phyloP scores from a whole-genome alignment of 192 early-diverging fungal genomes.

The Mycoemilia scoparia region DNA sequence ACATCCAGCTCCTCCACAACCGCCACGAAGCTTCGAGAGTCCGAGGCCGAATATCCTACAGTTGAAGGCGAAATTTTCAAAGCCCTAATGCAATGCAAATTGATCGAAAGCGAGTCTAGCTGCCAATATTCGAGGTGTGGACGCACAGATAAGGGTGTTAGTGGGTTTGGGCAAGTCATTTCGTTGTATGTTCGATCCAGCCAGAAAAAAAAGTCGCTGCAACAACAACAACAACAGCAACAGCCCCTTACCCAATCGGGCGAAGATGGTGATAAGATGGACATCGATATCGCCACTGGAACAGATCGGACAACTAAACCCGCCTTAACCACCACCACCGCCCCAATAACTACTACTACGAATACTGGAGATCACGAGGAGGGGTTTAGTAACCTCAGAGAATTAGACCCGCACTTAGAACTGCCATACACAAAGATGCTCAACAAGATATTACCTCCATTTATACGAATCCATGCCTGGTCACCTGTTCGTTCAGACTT shows the following conservation, averaged over 20 bases:
- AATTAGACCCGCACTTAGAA: no score
- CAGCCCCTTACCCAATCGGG: constrained; percentile 17
- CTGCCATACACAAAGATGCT: constrained; percentile 67
- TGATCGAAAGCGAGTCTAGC: constrained; percentile 46
- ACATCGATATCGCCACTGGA: constrained; percentile 10
- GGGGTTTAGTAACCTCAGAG: no score
- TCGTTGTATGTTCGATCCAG: constrained; percentile 54
- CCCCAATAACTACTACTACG: not conserved
- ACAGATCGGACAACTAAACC: not conserved
- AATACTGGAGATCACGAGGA: constrained; percentile 8
- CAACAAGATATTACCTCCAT: constrained; percentile 66
- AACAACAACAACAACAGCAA: no score
- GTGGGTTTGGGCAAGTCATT: constrained; percentile 78
- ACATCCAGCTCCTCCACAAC: constrained; percentile 8
- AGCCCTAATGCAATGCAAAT: constrained; percentile 52
- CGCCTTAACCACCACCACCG: constrained; percentile 7
- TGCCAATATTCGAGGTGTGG: constrained; percentile 74
- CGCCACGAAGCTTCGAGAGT: constrained; percentile 7
- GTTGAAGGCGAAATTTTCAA: constrained; percentile 76
- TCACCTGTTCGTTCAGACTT: constrained; percentile 56
- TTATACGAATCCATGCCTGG: constrained; percentile 89
- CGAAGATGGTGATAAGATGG: constrained; percentile 7
- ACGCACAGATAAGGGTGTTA: constrained; percentile 75
- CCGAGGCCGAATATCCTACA: constrained; percentile 37
- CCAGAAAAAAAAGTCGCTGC: no score